A percentile compares a stretch with the other conserved stretches of the same genome.
Conservation (phyloP, 768 basidiomycete genomes). For the Rhizopogon rudus region DNA sequence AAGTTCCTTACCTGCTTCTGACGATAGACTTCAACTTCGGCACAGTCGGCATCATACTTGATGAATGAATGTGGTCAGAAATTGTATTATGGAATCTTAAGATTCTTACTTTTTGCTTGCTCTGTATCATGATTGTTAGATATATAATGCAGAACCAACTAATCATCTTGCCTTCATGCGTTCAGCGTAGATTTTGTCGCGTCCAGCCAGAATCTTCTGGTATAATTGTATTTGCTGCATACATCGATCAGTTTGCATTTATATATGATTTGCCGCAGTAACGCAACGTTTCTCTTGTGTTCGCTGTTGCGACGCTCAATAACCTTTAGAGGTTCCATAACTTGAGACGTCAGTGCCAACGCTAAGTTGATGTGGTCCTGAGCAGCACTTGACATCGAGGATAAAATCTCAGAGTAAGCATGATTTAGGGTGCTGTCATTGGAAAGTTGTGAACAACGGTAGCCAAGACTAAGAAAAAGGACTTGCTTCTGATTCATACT, state of each 20-base stretch:
- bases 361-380: slow-evolving; percentile 69
- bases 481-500: slow-evolving; percentile 50
- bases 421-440: slow-evolving; percentile 58
- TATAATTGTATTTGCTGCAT: slow-evolving; percentile 63
- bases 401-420: slow-evolving; percentile 66
- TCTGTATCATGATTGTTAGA: slow-evolving; percentile 10
- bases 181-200: slow-evolving; percentile 63
- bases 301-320: slow-evolving; percentile 63
- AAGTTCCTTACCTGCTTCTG: slow-evolving; percentile 62
- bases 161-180: slow-evolving; percentile 55
- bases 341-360: slow-evolving; percentile 52
- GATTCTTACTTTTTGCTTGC: slow-evolving; percentile 26
- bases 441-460: slow-evolving; percentile 11
- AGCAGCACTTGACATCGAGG: slow-evolving; percentile 52
- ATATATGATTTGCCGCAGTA: background rate
- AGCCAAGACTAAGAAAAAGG: background rate
- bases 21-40: slow-evolving; percentile 63
- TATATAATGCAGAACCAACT: background rate
- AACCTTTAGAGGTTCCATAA: slow-evolving; percentile 57
- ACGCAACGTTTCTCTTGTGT: slow-evolving; percentile 57
- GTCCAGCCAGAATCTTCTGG: slow-evolving; percentile 63
- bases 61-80: slow-evolving; percentile 1
- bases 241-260: slow-evolving; percentile 8
- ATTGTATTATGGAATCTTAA: background rate
- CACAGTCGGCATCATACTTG: slow-evolving; percentile 79